Percentiles rank a stretch among this genome's conserved stretches.
These are phyloP conservation scores for Fusarium secorum DNA, from an alignment of 2,329 filamentous ascomycete species.

Conservation along the genomic window DNA sequence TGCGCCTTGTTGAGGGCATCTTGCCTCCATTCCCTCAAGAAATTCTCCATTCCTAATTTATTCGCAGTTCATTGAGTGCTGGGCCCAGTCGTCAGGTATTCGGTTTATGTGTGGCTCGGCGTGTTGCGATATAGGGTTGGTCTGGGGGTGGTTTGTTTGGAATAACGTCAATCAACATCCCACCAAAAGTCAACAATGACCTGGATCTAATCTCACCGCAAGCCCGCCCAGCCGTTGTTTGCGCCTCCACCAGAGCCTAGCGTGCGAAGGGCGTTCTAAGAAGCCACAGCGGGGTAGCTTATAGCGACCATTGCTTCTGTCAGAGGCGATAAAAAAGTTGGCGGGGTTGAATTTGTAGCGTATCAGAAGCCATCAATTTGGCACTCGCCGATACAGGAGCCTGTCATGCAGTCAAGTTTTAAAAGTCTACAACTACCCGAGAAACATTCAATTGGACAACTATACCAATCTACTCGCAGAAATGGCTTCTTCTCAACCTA, in stretches of 20 bases:
- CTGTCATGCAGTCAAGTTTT: constrained; percentile 20
- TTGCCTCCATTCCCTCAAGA: constrained; percentile 92
- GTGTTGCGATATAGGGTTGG: neutral
- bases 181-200: constrained; percentile 36
- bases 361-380: constrained; percentile 42
- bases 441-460: neutral
- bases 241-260: constrained; percentile 15
- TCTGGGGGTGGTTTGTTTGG: constrained; percentile 26
- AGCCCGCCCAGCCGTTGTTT: constrained; percentile 3
- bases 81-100: neutral
- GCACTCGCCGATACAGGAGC: constrained; percentile 44
- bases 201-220: constrained; percentile 13
- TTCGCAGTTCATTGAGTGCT: neutral
- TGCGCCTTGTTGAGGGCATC: constrained; percentile 96
- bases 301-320: constrained; percentile 19
- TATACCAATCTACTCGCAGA: constrained; percentile 24
- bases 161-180: constrained; percentile 29
- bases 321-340: constrained; percentile 31
- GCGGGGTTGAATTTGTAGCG: constrained; percentile 20
- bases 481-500: constrained; percentile 42
- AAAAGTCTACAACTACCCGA: constrained; percentile 2
- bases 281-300: constrained; percentile 44
- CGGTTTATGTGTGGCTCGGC: neutral
- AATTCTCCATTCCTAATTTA: constrained; percentile 77
- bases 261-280: constrained; percentile 31